Percentiles rank a stretch among this genome's conserved stretches.
Conservation (phyloP, 305 asterid genomes). For the Solanum hybrid region DNA sequence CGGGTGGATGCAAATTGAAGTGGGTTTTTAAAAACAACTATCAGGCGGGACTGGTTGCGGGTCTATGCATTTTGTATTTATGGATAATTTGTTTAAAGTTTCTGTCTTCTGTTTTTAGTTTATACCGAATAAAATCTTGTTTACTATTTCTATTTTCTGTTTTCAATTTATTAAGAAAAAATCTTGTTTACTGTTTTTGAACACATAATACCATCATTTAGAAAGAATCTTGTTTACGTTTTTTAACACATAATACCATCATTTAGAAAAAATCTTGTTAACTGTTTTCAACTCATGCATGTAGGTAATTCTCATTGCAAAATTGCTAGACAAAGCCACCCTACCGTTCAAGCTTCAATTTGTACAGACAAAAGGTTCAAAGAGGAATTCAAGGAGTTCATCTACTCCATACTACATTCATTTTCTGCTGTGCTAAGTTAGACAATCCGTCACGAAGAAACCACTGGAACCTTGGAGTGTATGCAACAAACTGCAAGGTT, state of each 20-base stretch:
- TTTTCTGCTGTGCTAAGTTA: not conserved
- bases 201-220: too few relatives aligned
- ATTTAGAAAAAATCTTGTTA: too few relatives aligned
- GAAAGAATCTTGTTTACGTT: too few relatives aligned
- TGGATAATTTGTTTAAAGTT: not conserved
- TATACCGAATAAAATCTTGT: not conserved
- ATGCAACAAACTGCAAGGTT: conserved; percentile 36
- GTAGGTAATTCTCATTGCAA: not conserved
- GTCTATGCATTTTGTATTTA: not conserved
- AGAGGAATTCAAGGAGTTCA: not conserved
- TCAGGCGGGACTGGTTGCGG: not conserved
- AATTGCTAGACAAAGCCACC: not conserved
- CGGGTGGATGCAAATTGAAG: not conserved
- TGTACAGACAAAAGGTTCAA: not conserved
- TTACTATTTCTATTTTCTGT: not conserved
- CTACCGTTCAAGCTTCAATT: not conserved
- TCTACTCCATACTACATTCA: conserved; percentile 2
- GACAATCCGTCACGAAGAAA: conserved; percentile 29
- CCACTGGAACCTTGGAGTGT: conserved; percentile 41
- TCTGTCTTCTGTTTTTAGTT: not conserved
- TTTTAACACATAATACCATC: too few relatives aligned
- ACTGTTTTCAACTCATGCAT: not conserved
- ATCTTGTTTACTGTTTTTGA: not conserved
- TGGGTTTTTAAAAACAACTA: not conserved
- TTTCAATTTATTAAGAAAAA: not conserved